Evolutionary conservation across 2,329 filamentous ascomycete genomes (phyloP).

Genomic region (Fusarium falciforme): DNA sequence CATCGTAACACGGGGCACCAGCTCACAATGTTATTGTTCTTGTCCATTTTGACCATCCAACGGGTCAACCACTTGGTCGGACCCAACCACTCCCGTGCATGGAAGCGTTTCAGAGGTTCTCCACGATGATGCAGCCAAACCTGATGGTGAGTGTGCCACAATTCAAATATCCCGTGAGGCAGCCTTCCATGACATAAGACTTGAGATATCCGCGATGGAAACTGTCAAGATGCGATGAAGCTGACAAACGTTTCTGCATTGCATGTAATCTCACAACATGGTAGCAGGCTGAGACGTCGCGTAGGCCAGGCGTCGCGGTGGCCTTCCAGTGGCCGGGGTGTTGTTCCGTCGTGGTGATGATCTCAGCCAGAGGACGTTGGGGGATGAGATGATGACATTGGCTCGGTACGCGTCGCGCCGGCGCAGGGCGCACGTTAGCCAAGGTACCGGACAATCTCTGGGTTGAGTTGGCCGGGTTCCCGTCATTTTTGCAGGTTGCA

Average conservation of each 20-base stretch:
- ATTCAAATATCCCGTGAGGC: background rate
- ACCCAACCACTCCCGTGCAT: conserved; percentile 14
- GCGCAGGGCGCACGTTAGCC: conserved; percentile 1
- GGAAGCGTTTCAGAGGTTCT: conserved; percentile 6
- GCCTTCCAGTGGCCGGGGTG: background rate
- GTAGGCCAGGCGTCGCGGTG: background rate
- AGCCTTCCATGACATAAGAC: background rate
- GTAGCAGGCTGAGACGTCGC: background rate
- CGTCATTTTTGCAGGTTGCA: conserved; percentile 3
- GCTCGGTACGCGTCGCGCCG: conserved; percentile 18
- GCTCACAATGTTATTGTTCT: conserved; percentile 2
- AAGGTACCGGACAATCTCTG: conserved; percentile 22
- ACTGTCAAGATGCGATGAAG: background rate
- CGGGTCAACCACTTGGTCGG: conserved; percentile 29
- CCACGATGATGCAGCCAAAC: conserved; percentile 11
- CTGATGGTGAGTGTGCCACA: background rate
- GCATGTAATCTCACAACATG: background rate
- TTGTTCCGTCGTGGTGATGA: conserved; percentile 22
- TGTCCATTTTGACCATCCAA: conserved; percentile 13
- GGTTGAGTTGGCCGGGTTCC: background rate
- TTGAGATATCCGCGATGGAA: conserved; percentile 1
- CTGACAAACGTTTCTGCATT: background rate
- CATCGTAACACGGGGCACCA: conserved; percentile 18
- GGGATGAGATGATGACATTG: conserved; percentile 23
- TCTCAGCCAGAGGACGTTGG: conserved; percentile 28